Evolutionary conservation across 805 yeast genomes (phyloP).

Genomic region (Yarrowia hollandica): DNA sequence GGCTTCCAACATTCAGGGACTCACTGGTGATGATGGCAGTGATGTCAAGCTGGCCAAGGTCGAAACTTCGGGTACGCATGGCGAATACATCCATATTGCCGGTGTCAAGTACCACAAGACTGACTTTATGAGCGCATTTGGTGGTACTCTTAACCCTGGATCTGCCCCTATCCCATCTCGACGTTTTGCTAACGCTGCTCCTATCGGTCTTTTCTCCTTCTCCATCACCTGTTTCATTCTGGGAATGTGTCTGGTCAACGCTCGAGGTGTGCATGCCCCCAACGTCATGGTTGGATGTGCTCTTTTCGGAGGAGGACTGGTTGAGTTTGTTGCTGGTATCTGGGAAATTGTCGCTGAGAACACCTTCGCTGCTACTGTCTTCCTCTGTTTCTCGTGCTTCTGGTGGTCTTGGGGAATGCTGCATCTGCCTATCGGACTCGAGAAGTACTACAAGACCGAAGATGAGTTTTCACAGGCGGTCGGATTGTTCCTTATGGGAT

Average conservation of each 20-base stretch:
- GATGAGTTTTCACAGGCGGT: conserved; percentile 46
- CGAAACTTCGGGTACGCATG: conserved; percentile 49
- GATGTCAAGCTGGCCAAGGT: conserved; percentile 33
- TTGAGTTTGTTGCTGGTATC: conserved; percentile 62
- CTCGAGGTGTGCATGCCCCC: conserved; percentile 56
- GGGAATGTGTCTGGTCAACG: conserved; percentile 52
- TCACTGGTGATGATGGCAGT: neutral
- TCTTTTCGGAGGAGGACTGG: conserved; percentile 60
- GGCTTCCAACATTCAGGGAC: conserved; percentile 9
- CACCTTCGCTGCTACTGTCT: conserved; percentile 60
- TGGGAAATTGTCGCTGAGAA: conserved; percentile 66
- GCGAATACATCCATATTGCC: conserved; percentile 65
- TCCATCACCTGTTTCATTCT: conserved; percentile 61
- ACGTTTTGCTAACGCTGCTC: conserved; percentile 61
- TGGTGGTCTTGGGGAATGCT: conserved; percentile 67
- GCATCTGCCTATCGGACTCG: conserved; percentile 53
- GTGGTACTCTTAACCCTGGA: conserved; percentile 27
- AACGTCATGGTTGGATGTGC: conserved; percentile 60
- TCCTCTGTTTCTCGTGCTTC: conserved; percentile 53
- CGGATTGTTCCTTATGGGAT: conserved; percentile 61
- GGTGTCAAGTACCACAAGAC: conserved; percentile 58
- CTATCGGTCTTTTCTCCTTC: conserved; percentile 60
- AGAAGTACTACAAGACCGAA: conserved; percentile 44
- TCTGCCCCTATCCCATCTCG: conserved; percentile 43
- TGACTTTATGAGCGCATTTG: conserved; percentile 63